Conservation (phyloP, 129 eudicot genomes). For the Escallonia rubra region DNA sequence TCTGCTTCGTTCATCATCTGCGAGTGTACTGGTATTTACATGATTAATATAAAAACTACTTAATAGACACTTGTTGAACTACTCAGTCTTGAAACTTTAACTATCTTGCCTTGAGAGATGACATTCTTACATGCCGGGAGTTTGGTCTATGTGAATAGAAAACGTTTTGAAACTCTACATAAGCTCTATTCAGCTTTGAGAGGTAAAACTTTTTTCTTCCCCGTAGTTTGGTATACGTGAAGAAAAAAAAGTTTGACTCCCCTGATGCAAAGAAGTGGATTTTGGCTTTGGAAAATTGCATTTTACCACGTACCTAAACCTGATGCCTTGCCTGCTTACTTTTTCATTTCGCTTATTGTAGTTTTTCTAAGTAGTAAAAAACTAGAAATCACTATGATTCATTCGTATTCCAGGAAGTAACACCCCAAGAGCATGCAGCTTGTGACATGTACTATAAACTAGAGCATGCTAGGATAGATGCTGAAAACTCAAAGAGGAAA, state of each 20-base stretch:
- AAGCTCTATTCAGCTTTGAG: too few relatives aligned
- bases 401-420: conserved; percentile 39
- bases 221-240: too few relatives aligned
- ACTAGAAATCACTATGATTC: not conserved
- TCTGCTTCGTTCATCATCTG: conserved; percentile 28
- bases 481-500: conserved; percentile 46
- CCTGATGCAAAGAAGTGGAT: too few relatives aligned
- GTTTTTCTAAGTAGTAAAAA: not conserved
- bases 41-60: too few relatives aligned
- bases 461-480: conserved; percentile 46
- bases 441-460: conserved; percentile 38
- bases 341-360: too few relatives aligned
- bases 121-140: not conserved
- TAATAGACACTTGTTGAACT: not conserved
- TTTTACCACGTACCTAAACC: too few relatives aligned
- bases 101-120: not conserved
- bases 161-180: too few relatives aligned
- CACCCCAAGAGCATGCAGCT: conserved; percentile 29
- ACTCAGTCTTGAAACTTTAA: conserved; percentile 1
- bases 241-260: too few relatives aligned
- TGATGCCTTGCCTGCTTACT: too few relatives aligned
- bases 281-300: not conserved
- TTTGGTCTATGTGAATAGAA: too few relatives aligned
- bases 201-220: too few relatives aligned
- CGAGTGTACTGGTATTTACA: conserved; percentile 39